Evolutionary conservation across 2,329 filamentous ascomycete genomes (phyloP).

Genomic region (Fusarium luffae): DNA sequence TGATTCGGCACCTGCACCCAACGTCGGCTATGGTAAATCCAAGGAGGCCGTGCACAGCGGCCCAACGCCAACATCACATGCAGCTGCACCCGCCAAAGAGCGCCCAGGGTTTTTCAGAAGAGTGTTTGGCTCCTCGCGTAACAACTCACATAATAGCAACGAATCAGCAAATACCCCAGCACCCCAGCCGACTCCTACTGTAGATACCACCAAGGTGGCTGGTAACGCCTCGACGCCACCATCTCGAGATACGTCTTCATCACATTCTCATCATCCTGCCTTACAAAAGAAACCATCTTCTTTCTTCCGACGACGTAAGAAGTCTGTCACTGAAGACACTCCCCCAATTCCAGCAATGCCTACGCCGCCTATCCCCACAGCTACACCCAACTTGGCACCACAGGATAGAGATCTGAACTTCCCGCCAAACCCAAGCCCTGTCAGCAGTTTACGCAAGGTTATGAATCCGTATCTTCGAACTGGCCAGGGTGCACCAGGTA

Average conservation of each 20-base stretch:
- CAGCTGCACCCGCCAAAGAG: constrained; percentile 67
- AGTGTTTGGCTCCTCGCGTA: constrained; percentile 82
- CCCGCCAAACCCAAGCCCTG: constrained; percentile 67
- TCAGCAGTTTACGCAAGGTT: constrained; percentile 83
- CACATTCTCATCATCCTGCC: constrained; percentile 60
- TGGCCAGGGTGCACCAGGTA: constrained; percentile 44
- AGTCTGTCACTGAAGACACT: constrained; percentile 79
- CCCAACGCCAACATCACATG: constrained; percentile 61
- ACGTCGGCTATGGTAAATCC: constrained; percentile 68
- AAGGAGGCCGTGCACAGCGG: constrained; percentile 63
- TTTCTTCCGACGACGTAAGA: constrained; percentile 94
- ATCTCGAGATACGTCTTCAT: constrained; percentile 59
- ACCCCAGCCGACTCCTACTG: constrained; percentile 36
- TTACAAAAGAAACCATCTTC: constrained; percentile 93
- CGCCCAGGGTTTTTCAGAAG: constrained; percentile 91
- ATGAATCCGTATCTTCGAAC: constrained; percentile 83
- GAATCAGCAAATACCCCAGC: constrained; percentile 39
- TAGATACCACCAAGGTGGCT: constrained; percentile 55
- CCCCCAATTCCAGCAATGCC: constrained; percentile 67
- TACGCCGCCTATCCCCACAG: constrained; percentile 54
- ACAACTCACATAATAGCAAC: constrained; percentile 48
- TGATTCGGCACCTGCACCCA: constrained; percentile 67
- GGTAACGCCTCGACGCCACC: constrained; percentile 62
- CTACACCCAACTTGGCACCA: constrained; percentile 50
- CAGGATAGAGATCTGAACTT: constrained; percentile 47